phyloP scores from a whole-genome alignment of 306 rosid species.

The Rosa chinensis region DNA sequence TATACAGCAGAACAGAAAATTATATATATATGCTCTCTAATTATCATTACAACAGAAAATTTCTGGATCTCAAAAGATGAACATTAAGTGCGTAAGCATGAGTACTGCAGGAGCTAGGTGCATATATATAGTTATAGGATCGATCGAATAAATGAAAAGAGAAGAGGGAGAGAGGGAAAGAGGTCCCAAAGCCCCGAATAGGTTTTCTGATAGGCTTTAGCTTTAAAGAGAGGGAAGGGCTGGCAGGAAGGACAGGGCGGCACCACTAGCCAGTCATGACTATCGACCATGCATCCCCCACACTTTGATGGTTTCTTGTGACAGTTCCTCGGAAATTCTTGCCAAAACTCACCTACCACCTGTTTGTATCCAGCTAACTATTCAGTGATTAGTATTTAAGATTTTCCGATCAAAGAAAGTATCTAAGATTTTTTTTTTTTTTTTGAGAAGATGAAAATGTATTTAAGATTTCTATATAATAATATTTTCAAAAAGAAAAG shows the following conservation, averaged over 20 bases:
- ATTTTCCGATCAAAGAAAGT: not conserved
- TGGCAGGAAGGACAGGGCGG: conserved; percentile 11
- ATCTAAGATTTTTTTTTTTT: not conserved
- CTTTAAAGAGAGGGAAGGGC: conserved; percentile 10
- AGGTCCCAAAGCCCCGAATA: conserved; percentile 18
- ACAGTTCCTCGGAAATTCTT: conserved; percentile 51
- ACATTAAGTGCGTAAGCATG: not conserved
- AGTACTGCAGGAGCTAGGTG: not conserved
- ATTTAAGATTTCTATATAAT: not conserved
- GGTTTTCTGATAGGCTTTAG: conserved; percentile 11
- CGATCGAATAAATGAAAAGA: conserved; percentile 8
- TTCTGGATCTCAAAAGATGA: not conserved
- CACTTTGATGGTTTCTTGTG: conserved; percentile 24
- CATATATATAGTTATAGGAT: not conserved
- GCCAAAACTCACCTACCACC: conserved; percentile 25
- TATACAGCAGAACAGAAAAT: not conserved
- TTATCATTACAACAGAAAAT: not conserved
- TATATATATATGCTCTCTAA: not conserved
- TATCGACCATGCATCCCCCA: conserved; percentile 20
- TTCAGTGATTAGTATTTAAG: not conserved
- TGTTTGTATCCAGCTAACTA: conserved; percentile 5
- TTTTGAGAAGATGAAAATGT: no score
- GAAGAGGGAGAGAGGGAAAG: not conserved
- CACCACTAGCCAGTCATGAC: conserved; percentile 10
- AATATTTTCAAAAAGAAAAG: no score